Percentiles rank a stretch among this genome's conserved stretches.
phyloP scores from a whole-genome alignment of 441 rosid genomes.

The Metrosideros polymorpha region DNA sequence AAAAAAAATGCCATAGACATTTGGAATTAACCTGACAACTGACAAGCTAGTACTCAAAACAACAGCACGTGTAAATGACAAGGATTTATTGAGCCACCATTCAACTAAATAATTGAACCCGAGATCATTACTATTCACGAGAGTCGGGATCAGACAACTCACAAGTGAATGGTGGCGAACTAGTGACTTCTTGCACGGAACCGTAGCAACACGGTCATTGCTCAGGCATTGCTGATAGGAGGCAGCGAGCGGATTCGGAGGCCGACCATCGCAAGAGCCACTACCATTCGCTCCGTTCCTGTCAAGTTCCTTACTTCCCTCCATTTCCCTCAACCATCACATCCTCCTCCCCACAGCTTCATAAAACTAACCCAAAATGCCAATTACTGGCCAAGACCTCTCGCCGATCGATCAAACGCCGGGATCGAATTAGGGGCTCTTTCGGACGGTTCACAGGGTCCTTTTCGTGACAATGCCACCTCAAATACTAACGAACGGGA shows the following conservation, averaged over 20 bases:
- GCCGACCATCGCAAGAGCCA: slow-evolving; percentile 45
- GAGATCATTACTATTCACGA: neutral
- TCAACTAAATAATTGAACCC: neutral
- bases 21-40: neutral
- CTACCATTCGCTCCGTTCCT: slow-evolving; percentile 33
- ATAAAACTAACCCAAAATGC: neutral
- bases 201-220: slow-evolving; percentile 13
- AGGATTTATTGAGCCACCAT: neutral
- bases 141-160: slow-evolving; percentile 12
- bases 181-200: slow-evolving; percentile 43
- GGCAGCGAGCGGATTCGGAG: slow-evolving; percentile 48
- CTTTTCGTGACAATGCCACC: neutral
- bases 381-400: neutral
- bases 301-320: slow-evolving; percentile 31
- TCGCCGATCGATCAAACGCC: too few species aligned
- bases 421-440: too few species aligned
- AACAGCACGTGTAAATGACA: neutral
- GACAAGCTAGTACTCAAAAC: neutral
- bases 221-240: slow-evolving; percentile 16
- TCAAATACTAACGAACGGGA: too few species aligned
- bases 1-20: neutral
- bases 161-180: slow-evolving; percentile 74
- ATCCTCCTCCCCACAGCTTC: neutral
- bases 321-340: slow-evolving; percentile 41
- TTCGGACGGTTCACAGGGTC: too few species aligned